These are phyloP conservation scores for Herpetospermum pedunculosum DNA, from an alignment of 306 rosid species.

Conservation along the genomic window DNA sequence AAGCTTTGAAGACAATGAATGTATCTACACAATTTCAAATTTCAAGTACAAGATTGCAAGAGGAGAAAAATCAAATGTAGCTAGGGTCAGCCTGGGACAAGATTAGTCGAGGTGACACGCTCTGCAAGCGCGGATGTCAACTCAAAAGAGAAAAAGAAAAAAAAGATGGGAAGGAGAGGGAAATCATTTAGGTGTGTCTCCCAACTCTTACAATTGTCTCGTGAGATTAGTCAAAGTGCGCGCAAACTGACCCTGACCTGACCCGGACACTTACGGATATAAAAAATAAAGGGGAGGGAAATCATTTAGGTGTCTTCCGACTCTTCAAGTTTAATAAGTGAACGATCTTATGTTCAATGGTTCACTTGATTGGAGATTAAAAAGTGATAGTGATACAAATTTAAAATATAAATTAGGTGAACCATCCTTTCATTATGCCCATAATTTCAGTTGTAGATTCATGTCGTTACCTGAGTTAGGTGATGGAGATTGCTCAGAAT, in stretches of 20 bases:
- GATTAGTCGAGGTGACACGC: too few relatives aligned
- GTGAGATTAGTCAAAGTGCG: too few relatives aligned
- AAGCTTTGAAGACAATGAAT: not conserved
- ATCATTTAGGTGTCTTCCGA: not conserved
- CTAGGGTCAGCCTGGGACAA: too few relatives aligned
- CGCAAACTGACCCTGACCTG: too few relatives aligned
- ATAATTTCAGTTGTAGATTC: not conserved
- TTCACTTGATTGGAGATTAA: not conserved
- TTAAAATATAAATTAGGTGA: not conserved
- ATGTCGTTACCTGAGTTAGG: slow-evolving; percentile 70
- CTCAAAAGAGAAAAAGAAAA: too few relatives aligned
- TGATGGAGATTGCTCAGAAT: slow-evolving; percentile 53
- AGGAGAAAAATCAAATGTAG: too few relatives aligned
- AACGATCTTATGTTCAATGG: not conserved
- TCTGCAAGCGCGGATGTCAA: too few relatives aligned
- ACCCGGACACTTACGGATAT: too few relatives aligned
- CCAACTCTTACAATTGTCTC: too few relatives aligned
- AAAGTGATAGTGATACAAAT: not conserved
- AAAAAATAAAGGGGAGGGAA: not conserved
- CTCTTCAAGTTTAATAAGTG: too few relatives aligned
- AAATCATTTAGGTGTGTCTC: too few relatives aligned
- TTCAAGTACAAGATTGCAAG: not conserved
- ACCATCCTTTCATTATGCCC: not conserved
- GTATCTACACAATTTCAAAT: not conserved
- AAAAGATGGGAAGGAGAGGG: too few relatives aligned